Conservation (phyloP, 78 protist species). For the Ministeria vibrans region DNA sequence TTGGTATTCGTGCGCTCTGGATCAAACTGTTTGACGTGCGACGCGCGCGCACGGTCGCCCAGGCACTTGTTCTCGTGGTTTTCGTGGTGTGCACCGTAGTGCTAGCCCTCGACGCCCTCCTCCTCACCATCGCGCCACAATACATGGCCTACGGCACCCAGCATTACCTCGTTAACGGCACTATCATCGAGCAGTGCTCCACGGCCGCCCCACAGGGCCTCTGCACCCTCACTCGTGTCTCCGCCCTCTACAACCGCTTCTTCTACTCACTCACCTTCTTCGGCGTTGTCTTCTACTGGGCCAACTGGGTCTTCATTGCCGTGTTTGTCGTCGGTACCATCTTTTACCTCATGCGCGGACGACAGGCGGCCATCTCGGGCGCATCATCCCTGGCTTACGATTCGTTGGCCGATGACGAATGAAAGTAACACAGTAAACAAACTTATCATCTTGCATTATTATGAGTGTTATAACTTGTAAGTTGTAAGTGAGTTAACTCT, state of each 20-base stretch:
- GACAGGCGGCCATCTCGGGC: too few species aligned
- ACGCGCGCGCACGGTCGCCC: neutral
- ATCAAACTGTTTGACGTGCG: neutral
- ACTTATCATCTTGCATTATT: too few species aligned
- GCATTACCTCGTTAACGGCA: neutral
- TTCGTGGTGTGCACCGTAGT: neutral
- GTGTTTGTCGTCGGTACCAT: neutral
- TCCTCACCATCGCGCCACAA: neutral
- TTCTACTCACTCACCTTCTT: neutral
- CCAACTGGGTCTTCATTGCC: neutral
- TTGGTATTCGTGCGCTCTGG: neutral
- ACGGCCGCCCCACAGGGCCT: too few species aligned
- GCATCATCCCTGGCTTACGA: too few species aligned
- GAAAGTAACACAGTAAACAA: too few species aligned
- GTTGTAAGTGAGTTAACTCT: too few species aligned
- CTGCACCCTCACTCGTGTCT: neutral
- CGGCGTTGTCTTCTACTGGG: neutral
- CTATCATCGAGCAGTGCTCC: too few species aligned
- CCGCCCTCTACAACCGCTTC: neutral
- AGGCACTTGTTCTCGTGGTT: neutral
- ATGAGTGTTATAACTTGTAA: too few species aligned
- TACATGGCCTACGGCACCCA: neutral
- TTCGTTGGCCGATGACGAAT: too few species aligned
- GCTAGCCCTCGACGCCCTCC: neutral
- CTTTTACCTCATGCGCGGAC: neutral